Base-by-base conservation (phyloP, 2,329 filamentous ascomycete genomes). In the Microascus cirrosus region DNA sequence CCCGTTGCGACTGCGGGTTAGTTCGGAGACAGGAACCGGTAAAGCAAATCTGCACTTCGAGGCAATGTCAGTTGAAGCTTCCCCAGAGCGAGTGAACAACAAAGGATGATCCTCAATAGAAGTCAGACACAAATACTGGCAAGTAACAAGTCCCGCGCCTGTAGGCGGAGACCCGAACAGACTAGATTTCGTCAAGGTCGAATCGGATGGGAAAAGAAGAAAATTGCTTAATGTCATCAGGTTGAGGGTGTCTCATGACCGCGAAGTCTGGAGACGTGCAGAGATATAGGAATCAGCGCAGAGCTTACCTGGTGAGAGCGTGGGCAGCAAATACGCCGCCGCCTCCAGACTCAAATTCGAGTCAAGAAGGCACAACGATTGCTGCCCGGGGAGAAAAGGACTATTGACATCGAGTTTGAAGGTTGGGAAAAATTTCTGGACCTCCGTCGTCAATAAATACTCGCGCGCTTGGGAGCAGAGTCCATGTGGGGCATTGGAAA, bases 161-260 rank as follows among this genome's bases (percentile, higher is more conserved):
- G 77, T 70, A 77, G 67, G 71, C 69, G 74, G 73, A 74, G 74
- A 77, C 83, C 85, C 85, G 83, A 77, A 81, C 76, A 86, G 81
- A 80, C 78, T 76, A 70, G 76, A 69, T 77, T 85, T 89, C 85
- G 83, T 90, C 88, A 92, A 86, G 85, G 86, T 84, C 88, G 88
- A 90, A 81, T 92, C 86, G 76, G 86, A 79, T 85, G 81, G 86
- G 86, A 88, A 90, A 91, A 90, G 87, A 91, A 91, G 87, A 87
- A 78, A 77, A 73, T 76, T 77, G 78, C 74, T 76, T 69, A 74
- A 78, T 89, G 82, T 91, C 88, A 91, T 90, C 87, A 85, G 81
- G n/a, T 42, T 48, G 42, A 53, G 36, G 32, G 35, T 24, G n/a
- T 39, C 15, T 42, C 12, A 24, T 20, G 4, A 42, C 25, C 22